phyloP scores from a whole-genome alignment of 805 yeast species.

The Wickerhamomyces hampshirensis region DNA sequence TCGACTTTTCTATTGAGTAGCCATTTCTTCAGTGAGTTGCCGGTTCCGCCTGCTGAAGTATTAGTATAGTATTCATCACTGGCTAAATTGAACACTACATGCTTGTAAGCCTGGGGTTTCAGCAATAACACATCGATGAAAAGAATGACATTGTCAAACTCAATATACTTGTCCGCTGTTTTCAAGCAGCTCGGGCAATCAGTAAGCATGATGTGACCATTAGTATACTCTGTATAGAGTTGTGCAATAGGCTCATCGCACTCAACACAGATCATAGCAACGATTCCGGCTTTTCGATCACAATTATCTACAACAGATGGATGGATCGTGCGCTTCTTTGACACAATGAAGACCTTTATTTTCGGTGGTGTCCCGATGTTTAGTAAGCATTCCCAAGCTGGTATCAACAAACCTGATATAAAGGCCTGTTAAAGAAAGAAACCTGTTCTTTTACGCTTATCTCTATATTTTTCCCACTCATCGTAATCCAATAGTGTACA shows the following conservation, averaged over 20 bases:
- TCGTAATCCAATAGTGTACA: no score
- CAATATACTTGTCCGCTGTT: conserved; percentile 88
- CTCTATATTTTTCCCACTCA: no score
- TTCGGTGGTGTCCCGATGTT: no score
- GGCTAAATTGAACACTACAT: conserved; percentile 71
- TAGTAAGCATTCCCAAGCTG: no score
- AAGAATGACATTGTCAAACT: conserved; percentile 77
- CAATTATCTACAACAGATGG: no score
- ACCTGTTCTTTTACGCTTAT: no score
- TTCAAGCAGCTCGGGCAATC: conserved; percentile 67
- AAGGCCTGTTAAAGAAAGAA: no score
- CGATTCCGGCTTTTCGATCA: no score
- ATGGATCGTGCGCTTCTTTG: no score
- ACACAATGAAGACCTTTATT: no score
- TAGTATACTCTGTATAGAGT: conserved; percentile 67
- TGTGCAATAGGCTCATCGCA: conserved; percentile 65
- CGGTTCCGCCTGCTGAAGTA: conserved; percentile 1
- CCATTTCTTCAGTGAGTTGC: neutral
- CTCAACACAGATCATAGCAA: conserved; percentile 85
- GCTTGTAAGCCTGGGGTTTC: conserved; percentile 86
- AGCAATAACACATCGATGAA: conserved; percentile 79
- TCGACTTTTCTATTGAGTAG: conserved; percentile 18
- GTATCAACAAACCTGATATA: no score
- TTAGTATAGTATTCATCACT: conserved; percentile 10
- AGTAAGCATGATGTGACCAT: conserved; percentile 73